phyloP scores from a whole-genome alignment of 1,284 basidiomycete genomes.

The Puccinia triticina region DNA sequence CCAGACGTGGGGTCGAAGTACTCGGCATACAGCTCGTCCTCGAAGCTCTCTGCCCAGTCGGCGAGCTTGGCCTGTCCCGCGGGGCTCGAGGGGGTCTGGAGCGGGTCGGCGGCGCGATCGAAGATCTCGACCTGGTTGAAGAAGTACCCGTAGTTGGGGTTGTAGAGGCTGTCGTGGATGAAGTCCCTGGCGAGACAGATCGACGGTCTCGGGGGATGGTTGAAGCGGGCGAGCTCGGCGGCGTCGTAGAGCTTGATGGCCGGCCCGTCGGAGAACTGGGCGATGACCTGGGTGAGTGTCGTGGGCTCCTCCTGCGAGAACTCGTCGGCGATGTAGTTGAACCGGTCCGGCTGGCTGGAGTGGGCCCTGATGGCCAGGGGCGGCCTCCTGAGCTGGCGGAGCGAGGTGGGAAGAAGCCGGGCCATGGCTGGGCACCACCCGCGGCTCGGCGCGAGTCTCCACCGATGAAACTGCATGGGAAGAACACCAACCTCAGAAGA shows the following conservation, averaged over 20 bases:
- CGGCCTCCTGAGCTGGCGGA: too few species aligned
- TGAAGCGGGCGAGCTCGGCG: conserved; percentile 17
- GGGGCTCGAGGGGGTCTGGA: too few species aligned
- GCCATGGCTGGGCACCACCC: too few species aligned
- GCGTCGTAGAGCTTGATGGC: not conserved
- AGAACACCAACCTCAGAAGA: too few species aligned
- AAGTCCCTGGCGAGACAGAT: conserved; percentile 96
- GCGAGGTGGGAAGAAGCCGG: too few species aligned
- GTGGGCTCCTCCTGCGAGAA: conserved; percentile 45
- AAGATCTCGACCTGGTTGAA: conserved; percentile 73
- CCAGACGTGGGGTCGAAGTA: conserved; percentile 62
- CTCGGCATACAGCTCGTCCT: conserved; percentile 71
- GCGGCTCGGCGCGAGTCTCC: too few species aligned
- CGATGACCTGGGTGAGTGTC: conserved; percentile 59
- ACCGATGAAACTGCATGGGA: too few species aligned
- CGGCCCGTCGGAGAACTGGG: conserved; percentile 65
- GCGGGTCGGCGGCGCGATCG: conserved; percentile 59
- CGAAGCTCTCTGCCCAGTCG: conserved; percentile 50
- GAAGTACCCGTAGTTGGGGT: conserved; percentile 97
- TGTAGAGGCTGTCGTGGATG: conserved; percentile 95
- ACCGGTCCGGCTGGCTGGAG: conserved; percentile 12
- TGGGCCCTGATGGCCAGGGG: not conserved
- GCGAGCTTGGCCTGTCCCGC: conserved; percentile 62
- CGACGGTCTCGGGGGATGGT: conserved; percentile 69
- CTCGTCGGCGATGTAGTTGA: conserved; percentile 54